These are phyloP conservation scores for Chrysanthemum makinoi DNA, from an alignment of 129 eudicot genomes.

Conservation along the genomic window DNA sequence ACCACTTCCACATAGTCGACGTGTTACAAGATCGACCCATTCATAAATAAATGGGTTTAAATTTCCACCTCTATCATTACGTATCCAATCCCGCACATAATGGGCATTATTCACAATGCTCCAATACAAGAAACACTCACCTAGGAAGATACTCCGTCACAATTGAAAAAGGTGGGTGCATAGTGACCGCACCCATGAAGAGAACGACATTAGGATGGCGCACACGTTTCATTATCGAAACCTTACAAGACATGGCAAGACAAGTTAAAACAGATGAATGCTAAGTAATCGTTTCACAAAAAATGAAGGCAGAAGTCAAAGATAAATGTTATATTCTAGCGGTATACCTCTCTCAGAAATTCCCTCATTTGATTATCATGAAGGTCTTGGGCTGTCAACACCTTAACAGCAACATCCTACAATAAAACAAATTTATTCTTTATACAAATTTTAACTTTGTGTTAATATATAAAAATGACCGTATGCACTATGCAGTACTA, in stretches of 20 bases:
- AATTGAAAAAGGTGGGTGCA: constrained; percentile 81
- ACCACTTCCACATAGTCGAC: not conserved
- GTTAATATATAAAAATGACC: not conserved
- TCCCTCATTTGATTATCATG: constrained; percentile 82
- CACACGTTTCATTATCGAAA: constrained; percentile 91
- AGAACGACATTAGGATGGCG: constrained; percentile 98
- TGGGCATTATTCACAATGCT: not conserved
- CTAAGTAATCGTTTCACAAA: not conserved
- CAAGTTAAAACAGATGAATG: not conserved
- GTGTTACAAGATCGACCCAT: not conserved
- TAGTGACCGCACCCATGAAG: constrained; percentile 97
- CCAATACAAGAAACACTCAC: constrained; percentile 24
- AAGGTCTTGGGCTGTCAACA: constrained; percentile 82
- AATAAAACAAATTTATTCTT: not conserved
- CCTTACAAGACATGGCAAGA: constrained; percentile 40
- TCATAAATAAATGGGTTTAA: not conserved
- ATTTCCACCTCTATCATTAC: not conserved
- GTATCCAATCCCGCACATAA: not conserved
- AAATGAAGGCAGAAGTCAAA: not conserved
- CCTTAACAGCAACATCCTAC: constrained; percentile 98
- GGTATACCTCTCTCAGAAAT: constrained; percentile 82
- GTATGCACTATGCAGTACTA: constrained; percentile 31
- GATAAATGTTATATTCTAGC: not conserved
- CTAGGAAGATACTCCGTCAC: constrained; percentile 93
- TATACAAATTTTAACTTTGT: not conserved